phyloP scores from a whole-genome alignment of 2,329 filamentous ascomycete species.

The Fusarium nurragi region DNA sequence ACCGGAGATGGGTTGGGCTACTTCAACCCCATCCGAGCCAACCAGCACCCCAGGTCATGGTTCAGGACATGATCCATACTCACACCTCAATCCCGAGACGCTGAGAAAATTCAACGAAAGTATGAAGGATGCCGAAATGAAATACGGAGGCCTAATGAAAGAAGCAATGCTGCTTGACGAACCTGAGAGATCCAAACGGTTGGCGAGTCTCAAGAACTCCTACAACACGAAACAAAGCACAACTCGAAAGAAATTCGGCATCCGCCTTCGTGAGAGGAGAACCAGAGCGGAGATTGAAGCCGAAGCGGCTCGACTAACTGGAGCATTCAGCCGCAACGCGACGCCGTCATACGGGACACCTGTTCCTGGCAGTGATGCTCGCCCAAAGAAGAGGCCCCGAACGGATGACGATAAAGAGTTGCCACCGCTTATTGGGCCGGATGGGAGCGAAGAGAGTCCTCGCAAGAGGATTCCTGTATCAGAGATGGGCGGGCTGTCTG shows the following conservation, averaged over 20 bases:
- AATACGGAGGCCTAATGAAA: constrained; percentile 55
- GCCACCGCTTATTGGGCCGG: background rate
- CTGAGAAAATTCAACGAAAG: constrained; percentile 41
- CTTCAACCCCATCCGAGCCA: background rate
- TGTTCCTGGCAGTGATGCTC: constrained; percentile 8
- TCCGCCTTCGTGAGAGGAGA: constrained; percentile 61
- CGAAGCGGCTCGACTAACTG: constrained; percentile 52
- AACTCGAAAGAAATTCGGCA: constrained; percentile 68
- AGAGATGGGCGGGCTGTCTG: constrained; percentile 50
- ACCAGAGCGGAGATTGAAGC: constrained; percentile 58
- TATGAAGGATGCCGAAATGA: constrained; percentile 46
- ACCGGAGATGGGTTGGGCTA: constrained; percentile 4
- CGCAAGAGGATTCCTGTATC: constrained; percentile 45
- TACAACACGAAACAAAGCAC: constrained; percentile 65
- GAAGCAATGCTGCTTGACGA: constrained; percentile 53
- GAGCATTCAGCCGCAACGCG: constrained; percentile 19
- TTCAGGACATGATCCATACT: constrained; percentile 56
- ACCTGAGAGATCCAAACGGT: constrained; percentile 44
- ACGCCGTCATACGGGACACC: constrained; percentile 14
- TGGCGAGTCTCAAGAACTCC: constrained; percentile 60
- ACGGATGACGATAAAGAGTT: constrained; percentile 16
- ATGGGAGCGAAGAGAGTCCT: constrained; percentile 22
- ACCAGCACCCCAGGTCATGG: constrained; percentile 43
- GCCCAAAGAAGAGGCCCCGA: constrained; percentile 42
- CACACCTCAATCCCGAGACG: constrained; percentile 52